Conservation (phyloP, 306 rosid genomes). For the Sechiopsis laciniata region DNA sequence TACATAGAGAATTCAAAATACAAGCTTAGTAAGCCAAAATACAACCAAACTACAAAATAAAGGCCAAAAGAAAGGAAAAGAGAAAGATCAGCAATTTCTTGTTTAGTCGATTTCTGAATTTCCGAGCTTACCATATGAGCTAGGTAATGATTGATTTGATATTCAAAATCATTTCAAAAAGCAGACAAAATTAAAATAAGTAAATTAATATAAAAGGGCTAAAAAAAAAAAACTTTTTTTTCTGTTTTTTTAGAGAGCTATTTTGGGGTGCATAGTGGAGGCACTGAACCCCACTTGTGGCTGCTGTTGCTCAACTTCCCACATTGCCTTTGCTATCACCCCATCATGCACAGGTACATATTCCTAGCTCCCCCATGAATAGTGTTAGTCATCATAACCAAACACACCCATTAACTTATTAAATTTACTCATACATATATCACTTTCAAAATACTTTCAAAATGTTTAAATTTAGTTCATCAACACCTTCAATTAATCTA, state of each 20-base stretch:
- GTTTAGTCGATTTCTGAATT: not conserved
- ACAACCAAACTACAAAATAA: not conserved
- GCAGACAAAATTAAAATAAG: constrained; percentile 4
- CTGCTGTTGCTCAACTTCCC: constrained; percentile 15
- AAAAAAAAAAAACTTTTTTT: not conserved
- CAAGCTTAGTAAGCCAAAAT: not conserved
- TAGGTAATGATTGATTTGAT: constrained; percentile 32
- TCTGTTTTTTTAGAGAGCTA: constrained; percentile 34
- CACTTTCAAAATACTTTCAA: too few relatives aligned
- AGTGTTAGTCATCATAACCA: constrained; percentile 20
- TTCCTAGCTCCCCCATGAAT: too few relatives aligned
- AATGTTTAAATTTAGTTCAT: too few relatives aligned
- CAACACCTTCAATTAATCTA: too few relatives aligned
- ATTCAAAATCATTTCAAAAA: constrained; percentile 34
- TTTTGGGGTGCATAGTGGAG: constrained; percentile 37
- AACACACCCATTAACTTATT: constrained; percentile 12
- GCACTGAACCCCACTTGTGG: constrained; percentile 44
- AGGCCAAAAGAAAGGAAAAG: not conserved
- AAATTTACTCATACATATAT: too few relatives aligned
- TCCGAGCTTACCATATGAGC: constrained; percentile 26
- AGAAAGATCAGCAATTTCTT: not conserved
- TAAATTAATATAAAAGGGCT: not conserved
- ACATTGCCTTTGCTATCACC: too few relatives aligned
- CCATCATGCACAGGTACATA: too few relatives aligned
- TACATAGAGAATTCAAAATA: constrained; percentile 27